Evolutionary conservation across 2,329 filamentous ascomycete genomes (phyloP), one percentile per base, ranked within the genome.

Genomic region (Aschersonia sp.): DNA sequence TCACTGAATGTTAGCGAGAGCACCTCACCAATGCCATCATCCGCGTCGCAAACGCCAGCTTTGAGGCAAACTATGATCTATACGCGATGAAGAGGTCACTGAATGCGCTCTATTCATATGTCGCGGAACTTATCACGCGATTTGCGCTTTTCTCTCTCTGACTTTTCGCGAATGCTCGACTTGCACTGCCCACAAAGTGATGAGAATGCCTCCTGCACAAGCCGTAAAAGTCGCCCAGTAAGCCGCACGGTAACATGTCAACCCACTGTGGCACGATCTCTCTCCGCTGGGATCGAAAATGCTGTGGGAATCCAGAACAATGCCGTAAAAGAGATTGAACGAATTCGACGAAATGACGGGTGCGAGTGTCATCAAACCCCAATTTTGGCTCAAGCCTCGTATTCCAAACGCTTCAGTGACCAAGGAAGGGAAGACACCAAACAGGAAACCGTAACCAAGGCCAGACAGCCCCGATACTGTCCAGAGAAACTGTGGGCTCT

Each of bases 281-380:
- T 87, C 80, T 22, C 87, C 87, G 42, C 78, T 75, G 0, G 76
- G 72, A 22, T 78, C 74, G 8, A 87, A 68, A 35, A 81, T 66
- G 29, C 83, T 89, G 63, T 96, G 88, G 7, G 69, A 68, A 61
- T 98, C 92, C 56, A 87, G 94, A 0, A 95, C 80, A 12, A 63
- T 67, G 45, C 92, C 92, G 61, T 97, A 98, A 49, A 92, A 79
- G 1, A 96, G 67, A 60, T 97, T 98, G 72, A 94, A 97, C 29
- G 95, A 64, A 57, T 97, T 94, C 45, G 87, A 89, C 7, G 83
- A 88, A 31, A 95, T 65, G 3, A 95, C 87, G 0, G 90, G 89
- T 3, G 87, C 83, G 44, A 96, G 70, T 0, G 87, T 96, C 81
- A 98, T 94, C 56, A 85, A 83, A 11, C 92, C 92, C 90, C 92